phyloP scores from a whole-genome alignment of 192 early-diverging fungal genomes.

The Backusella psychrophila region DNA sequence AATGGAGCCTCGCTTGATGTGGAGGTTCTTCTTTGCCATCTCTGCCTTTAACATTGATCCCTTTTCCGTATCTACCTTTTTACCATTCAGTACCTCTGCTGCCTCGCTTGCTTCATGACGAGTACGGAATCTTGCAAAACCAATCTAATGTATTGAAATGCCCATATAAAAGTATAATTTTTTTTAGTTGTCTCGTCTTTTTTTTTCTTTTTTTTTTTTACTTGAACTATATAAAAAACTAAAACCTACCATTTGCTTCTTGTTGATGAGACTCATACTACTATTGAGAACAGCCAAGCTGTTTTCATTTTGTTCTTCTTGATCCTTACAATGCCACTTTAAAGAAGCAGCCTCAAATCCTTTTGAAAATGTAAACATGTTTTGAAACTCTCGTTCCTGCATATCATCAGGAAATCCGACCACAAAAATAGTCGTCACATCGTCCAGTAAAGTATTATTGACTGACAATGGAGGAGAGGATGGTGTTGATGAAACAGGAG shows the following conservation, averaged over 20 bases:
- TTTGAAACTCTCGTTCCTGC: slow-evolving; percentile 98
- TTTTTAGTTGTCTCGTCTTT: not conserved
- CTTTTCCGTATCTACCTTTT: slow-evolving; percentile 87
- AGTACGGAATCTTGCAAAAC: slow-evolving; percentile 96
- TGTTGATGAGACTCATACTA: slow-evolving; percentile 40
- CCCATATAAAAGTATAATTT: too few relatives aligned
- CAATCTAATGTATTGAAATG: slow-evolving; percentile 65
- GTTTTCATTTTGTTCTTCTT: slow-evolving; percentile 22
- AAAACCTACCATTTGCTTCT: slow-evolving; percentile 30
- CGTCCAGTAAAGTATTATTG: slow-evolving; percentile 47
- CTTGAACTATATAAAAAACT: not conserved
- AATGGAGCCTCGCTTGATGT: slow-evolving; percentile 73
- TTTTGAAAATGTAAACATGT: slow-evolving; percentile 96
- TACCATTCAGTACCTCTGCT: slow-evolving; percentile 81
- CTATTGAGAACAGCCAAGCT: not conserved
- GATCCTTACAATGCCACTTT: slow-evolving; percentile 80
- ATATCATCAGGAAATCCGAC: slow-evolving; percentile 99
- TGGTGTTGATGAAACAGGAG: not conserved
- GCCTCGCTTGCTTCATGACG: slow-evolving; percentile 90
- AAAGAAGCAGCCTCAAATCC: slow-evolving; percentile 98
- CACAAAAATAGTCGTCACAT: slow-evolving; percentile 99
- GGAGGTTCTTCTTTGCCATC: slow-evolving; percentile 99
- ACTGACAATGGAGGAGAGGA: slow-evolving; percentile 7
- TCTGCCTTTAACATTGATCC: slow-evolving; percentile 91
- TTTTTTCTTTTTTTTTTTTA: not conserved